Evolutionary conservation across 257 asterid genomes (phyloP).

Genomic region (Solanum dulcamara): DNA sequence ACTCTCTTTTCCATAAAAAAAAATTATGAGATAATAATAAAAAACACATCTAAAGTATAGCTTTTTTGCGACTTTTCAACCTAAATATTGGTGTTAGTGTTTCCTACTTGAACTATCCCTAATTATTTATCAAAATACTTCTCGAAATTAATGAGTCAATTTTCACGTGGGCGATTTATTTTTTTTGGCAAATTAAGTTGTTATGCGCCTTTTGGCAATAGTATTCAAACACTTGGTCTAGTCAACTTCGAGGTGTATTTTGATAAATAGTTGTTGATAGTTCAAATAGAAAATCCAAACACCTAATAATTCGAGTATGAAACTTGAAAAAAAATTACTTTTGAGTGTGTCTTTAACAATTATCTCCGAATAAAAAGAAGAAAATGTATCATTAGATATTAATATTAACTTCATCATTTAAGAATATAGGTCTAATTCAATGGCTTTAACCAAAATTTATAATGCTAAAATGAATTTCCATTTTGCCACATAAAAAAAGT

Average conservation of each 20-base stretch:
- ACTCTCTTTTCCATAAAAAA: neutral
- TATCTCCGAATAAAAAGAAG: neutral
- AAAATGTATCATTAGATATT: neutral
- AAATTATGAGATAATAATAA: no score
- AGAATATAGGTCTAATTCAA: neutral
- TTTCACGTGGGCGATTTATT: neutral
- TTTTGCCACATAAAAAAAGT: neutral
- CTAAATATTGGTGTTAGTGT: no score
- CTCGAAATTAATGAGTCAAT: neutral
- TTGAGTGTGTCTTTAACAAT: neutral
- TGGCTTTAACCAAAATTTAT: neutral
- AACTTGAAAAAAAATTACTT: neutral
- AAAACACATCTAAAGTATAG: no score
- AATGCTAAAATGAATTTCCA: neutral
- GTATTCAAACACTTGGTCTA: neutral
- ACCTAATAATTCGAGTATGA: no score
- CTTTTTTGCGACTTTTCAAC: neutral
- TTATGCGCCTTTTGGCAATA: neutral
- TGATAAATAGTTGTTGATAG: neutral
- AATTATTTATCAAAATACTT: no score
- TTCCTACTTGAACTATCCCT: neutral
- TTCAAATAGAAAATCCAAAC: no score
- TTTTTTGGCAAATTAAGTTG: no score
- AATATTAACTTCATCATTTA: neutral
- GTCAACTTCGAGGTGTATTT: neutral